A percentile compares a stretch with the other conserved stretches of the same genome.
These are phyloP conservation scores for Lodderomyces theae DNA, from an alignment of 1,139 yeast species.

Conservation along the genomic window DNA sequence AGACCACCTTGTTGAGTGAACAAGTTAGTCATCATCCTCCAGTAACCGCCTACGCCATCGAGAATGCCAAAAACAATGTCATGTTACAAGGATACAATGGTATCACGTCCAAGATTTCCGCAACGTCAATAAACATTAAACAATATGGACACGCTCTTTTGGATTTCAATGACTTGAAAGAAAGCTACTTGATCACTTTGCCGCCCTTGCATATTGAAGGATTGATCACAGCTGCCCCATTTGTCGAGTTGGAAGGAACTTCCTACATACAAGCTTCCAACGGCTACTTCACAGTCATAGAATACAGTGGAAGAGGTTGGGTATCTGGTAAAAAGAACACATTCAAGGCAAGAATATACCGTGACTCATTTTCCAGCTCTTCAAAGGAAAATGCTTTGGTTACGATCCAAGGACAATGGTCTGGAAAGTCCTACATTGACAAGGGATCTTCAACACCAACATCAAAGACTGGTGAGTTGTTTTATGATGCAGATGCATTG, in stretches of 20 bases:
- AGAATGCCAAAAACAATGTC: slow-evolving; percentile 67
- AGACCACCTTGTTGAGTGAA: slow-evolving; percentile 74
- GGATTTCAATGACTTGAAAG: slow-evolving; percentile 57
- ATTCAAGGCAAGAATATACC: slow-evolving; percentile 78
- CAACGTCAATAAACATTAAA: slow-evolving; percentile 74
- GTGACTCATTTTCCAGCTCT: slow-evolving; percentile 47
- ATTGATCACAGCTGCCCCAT: slow-evolving; percentile 82
- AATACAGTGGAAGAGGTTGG: slow-evolving; percentile 90
- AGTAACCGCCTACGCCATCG: slow-evolving; percentile 79
- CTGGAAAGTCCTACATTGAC: slow-evolving; percentile 58
- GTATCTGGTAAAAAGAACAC: slow-evolving; percentile 94
- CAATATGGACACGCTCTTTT: slow-evolving; percentile 90
- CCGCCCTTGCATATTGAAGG: slow-evolving; percentile 98
- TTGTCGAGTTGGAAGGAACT: slow-evolving; percentile 83
- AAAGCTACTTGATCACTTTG: slow-evolving; percentile 75
- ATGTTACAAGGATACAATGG: slow-evolving; percentile 85
- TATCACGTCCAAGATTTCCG: slow-evolving; percentile 76
- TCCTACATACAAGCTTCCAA: slow-evolving; percentile 76
- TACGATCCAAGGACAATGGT: slow-evolving; percentile 91
- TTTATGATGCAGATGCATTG: slow-evolving; percentile 64
- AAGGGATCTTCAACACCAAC: slow-evolving; percentile 43
- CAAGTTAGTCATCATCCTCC: slow-evolving; percentile 98
- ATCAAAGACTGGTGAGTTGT: slow-evolving; percentile 47
- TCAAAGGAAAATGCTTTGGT: slow-evolving; percentile 64
- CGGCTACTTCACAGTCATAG: slow-evolving; percentile 73